Evolutionary conservation across 352 stramenopile genomes (phyloP).

Genomic region (Phytopythium cucurbitacearum): DNA sequence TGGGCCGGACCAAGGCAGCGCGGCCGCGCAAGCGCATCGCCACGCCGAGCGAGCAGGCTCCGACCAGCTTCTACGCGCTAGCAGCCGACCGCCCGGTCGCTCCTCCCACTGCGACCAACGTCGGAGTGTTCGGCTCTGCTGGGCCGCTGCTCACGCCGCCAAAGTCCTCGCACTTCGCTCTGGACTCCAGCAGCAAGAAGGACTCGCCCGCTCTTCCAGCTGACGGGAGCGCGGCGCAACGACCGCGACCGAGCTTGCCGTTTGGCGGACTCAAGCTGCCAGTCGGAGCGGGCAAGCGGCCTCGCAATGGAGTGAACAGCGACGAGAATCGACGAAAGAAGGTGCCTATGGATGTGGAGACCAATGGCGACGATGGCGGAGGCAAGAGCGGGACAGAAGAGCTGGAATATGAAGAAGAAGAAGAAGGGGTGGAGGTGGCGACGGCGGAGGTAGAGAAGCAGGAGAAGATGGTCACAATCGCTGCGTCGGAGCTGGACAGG

Average conservation of each 20-base stretch:
- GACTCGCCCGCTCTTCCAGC: slow-evolving; percentile 2
- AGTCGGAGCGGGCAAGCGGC: slow-evolving; percentile 2
- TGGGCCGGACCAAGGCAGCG: slow-evolving; percentile 33
- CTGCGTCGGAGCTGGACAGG: slow-evolving; percentile 47
- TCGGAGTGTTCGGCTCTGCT: slow-evolving; percentile 4
- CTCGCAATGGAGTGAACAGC: not conserved
- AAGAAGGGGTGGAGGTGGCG: slow-evolving; percentile 10
- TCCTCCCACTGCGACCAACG: not conserved
- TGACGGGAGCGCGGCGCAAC: not conserved
- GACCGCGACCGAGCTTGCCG: slow-evolving; percentile 2
- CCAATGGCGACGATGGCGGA: slow-evolving; percentile 8
- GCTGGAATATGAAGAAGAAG: slow-evolving; percentile 4
- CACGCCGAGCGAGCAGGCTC: slow-evolving; percentile 10
- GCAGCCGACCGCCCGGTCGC: not conserved
- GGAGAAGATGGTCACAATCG: slow-evolving; percentile 36
- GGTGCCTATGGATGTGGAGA: no score
- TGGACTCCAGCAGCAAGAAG: slow-evolving; percentile 6
- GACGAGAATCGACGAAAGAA: slow-evolving; percentile 11
- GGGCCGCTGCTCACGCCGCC: not conserved
- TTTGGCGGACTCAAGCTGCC: slow-evolving; percentile 2
- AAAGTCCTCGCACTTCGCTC: not conserved
- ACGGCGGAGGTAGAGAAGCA: slow-evolving; percentile 4
- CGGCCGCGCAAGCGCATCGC: slow-evolving; percentile 24
- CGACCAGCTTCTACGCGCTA: no score
- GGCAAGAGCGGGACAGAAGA: slow-evolving; percentile 5